Conservation (phyloP, 2,329 filamentous ascomycete species). For the Claviceps arundinis region DNA sequence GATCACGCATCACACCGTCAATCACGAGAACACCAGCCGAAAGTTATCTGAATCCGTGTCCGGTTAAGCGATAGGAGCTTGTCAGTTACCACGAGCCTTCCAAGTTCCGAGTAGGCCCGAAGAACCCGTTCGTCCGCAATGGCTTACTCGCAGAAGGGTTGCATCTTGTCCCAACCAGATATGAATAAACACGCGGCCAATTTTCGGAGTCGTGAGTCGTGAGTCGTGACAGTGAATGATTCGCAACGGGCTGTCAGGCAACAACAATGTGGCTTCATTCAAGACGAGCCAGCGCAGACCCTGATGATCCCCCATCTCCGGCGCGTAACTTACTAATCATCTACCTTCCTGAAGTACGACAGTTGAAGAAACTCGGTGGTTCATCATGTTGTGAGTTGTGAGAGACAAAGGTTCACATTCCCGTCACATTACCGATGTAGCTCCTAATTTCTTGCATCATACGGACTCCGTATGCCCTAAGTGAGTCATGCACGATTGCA, state of each 20-base stretch:
- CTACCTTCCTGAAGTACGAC: too few species aligned
- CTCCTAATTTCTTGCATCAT: not conserved
- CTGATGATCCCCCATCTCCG: too few species aligned
- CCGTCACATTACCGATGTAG: not conserved
- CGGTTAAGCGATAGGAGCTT: not conserved
- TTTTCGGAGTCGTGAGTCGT: too few species aligned
- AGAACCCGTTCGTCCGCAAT: not conserved
- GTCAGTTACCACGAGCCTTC: not conserved
- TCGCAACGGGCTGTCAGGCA: too few species aligned
- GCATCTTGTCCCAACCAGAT: not conserved
- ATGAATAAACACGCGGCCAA: not conserved
- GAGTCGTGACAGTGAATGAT: too few species aligned
- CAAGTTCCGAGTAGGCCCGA: not conserved
- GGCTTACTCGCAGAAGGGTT: not conserved
- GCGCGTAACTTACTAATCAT: too few species aligned
- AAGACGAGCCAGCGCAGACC: too few species aligned
- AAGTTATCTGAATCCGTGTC: not conserved
- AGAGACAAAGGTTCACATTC: too few species aligned
- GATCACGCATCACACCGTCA: constrained; percentile 1
- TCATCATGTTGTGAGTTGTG: not conserved
- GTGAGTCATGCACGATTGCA: not conserved
- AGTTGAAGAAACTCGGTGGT: too few species aligned
- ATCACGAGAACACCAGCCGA: not conserved
- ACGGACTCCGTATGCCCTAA: too few species aligned
- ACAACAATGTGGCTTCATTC: too few species aligned